These are phyloP conservation scores for Herpetomonas muscarum DNA, from an alignment of 208 protist species.

Conservation along the genomic window DNA sequence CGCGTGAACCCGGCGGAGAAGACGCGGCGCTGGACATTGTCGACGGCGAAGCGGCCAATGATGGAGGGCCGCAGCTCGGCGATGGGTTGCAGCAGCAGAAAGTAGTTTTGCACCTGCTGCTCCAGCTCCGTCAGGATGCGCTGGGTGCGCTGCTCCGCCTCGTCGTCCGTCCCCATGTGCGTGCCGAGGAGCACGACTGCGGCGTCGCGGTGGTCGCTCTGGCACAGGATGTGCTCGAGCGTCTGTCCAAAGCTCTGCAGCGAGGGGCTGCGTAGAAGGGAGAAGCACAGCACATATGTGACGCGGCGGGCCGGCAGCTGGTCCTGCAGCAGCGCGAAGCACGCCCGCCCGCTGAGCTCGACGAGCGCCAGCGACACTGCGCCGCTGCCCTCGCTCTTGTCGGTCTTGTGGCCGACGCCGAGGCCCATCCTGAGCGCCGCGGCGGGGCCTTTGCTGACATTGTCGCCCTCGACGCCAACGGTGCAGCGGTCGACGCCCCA, in stretches of 20 bases:
- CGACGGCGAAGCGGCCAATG: conserved; percentile 59
- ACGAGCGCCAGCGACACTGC: conserved; percentile 41
- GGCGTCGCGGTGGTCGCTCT: conserved; percentile 42
- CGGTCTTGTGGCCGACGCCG: conserved; percentile 10
- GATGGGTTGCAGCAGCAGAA: conserved; percentile 59
- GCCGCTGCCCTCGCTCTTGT: conserved; percentile 1
- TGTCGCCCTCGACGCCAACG: conserved; percentile 11
- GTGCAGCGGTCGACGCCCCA: conserved; percentile 23
- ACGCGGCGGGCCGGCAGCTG: conserved; percentile 58
- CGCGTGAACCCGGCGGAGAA: conserved; percentile 34
- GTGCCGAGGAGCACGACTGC: conserved; percentile 38
- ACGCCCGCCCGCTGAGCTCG: conserved; percentile 62
- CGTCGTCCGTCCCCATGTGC: conserved; percentile 16
- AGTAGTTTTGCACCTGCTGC: conserved; percentile 57
- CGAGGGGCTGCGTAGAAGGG: conserved; percentile 27
- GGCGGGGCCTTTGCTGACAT: background rate
- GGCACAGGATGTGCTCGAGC: conserved; percentile 71
- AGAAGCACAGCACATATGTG: conserved; percentile 76
- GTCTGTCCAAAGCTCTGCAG: conserved; percentile 38
- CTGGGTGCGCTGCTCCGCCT: conserved; percentile 17
- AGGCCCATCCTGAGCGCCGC: conserved; percentile 21
- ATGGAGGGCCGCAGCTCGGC: conserved; percentile 58
- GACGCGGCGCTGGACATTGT: conserved; percentile 55
- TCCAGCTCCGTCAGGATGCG: conserved; percentile 46
- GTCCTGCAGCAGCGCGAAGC: conserved; percentile 60